phyloP scores from a whole-genome alignment of 805 yeast genomes.

The Lipomyces sp. region DNA sequence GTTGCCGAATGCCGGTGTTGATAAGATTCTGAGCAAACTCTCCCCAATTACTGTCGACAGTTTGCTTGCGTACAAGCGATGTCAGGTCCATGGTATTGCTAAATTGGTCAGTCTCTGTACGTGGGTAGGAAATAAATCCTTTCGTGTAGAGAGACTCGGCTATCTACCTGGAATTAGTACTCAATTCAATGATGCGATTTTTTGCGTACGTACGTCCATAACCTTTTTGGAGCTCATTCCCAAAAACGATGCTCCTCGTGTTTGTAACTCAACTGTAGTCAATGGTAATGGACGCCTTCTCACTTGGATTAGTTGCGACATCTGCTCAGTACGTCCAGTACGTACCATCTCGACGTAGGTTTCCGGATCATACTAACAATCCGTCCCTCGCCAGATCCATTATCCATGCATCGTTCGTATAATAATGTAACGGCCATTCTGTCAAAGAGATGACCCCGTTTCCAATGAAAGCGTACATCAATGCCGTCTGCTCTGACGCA shows the following conservation, averaged over 20 bases:
- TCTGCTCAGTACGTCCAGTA: background rate
- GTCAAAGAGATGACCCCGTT: constrained; percentile 73
- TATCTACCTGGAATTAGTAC: constrained; percentile 39
- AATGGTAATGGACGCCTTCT: constrained; percentile 76
- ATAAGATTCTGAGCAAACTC: constrained; percentile 57
- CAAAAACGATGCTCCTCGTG: constrained; percentile 75
- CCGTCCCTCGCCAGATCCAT: constrained; percentile 56
- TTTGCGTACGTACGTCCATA: constrained; percentile 50
- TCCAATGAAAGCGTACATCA: constrained; percentile 63
- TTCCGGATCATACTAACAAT: constrained; percentile 58
- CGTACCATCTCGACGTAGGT: constrained; percentile 66
- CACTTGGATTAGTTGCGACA: too few species aligned
- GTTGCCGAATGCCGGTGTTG: constrained; percentile 57
- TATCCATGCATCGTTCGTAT: constrained; percentile 67
- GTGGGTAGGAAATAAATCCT: constrained; percentile 91
- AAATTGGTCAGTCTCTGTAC: constrained; percentile 93
- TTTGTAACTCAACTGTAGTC: constrained; percentile 92
- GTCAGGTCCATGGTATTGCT: constrained; percentile 76
- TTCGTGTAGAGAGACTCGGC: constrained; percentile 87
- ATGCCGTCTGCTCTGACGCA: constrained; percentile 44
- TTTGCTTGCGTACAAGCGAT: constrained; percentile 65
- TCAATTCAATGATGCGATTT: background rate
- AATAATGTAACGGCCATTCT: constrained; percentile 63
- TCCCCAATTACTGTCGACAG: constrained; percentile 68
- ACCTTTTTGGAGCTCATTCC: constrained; percentile 81